Evolutionary conservation across 352 stramenopile genomes (phyloP), one percentile per base, ranked within the genome.

Genomic region (Phytophthora niederhauseri): DNA sequence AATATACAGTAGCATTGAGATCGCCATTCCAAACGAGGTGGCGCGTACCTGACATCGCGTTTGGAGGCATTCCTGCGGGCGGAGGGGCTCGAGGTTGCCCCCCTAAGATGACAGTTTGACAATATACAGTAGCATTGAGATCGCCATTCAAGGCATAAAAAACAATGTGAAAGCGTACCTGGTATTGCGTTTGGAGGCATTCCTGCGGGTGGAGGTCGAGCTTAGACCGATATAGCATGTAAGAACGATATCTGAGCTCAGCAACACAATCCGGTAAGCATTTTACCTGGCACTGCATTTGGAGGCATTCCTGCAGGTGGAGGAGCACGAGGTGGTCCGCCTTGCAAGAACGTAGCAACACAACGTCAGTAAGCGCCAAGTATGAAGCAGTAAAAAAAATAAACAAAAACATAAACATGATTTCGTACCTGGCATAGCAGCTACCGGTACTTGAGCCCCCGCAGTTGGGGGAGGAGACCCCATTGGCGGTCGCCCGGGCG

Each of bases 291-390:
- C 12, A 46, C 9, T 57, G 43, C 67, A 19, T 31, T 51, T 22
- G 66, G 57, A 1, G 61, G 61, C 31, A 60, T 60, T 56, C 57
- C 66, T 1, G 28, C 19, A 6, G 57, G 58, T 49, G 64, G 45
- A 64, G 78, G 74, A 36, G 72, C 73, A 46, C 75, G 78, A 67
- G 70, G 61, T 53, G 57, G 61, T 53, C 62, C 48, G 19, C 19
- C 48, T 26, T 53, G 24, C 45, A 46, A 50, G 15, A 24, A 6
- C 4, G 22, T 26, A 8, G 22, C 15, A 6, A 2, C 43, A 50
- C 12, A 14, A 17, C 43, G 22, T 3, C n/a, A 24, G 17, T 50
- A 7, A 50, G 43, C 43, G 9, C 6, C 17, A 14, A 50, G 43
- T 22, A 6, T 19, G 17, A 19, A 1, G n/a, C 14, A n/a, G 38